Conservation (phyloP, 2,329 filamentous ascomycete species). For the Fusarium ambrosium region DNA sequence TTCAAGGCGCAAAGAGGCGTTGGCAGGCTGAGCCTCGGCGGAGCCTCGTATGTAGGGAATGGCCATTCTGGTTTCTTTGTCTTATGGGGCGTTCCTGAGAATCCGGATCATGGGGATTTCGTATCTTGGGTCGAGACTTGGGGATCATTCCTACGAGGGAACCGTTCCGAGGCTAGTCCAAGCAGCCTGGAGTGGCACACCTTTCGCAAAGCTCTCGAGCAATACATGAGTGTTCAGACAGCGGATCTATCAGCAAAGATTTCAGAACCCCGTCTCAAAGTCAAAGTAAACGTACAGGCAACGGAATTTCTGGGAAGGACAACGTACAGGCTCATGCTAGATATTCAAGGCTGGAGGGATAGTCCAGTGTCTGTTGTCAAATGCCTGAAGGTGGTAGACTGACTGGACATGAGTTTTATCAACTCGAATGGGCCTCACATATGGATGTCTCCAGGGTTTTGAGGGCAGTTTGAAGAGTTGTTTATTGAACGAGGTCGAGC, state of each 20-base stretch:
- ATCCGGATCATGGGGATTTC: neutral
- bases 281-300: neutral
- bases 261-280: neutral
- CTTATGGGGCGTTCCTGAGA: neutral
- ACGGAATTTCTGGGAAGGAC: neutral
- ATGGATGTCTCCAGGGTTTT: neutral
- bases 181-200: neutral
- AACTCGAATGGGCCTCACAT: fast-evolving
- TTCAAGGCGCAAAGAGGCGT: neutral
- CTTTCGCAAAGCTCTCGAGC: neutral
- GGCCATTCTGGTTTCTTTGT: neutral
- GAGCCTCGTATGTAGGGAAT: neutral
- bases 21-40: neutral
- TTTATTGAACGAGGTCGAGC: neutral
- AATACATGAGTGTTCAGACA: neutral
- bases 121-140: neutral
- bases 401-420: neutral
- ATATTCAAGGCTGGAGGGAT: neutral
- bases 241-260: neutral
- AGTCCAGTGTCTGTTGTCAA: neutral
- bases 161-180: neutral
- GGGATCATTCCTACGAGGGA: neutral
- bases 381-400: neutral
- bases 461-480: neutral
- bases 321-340: neutral